These are phyloP conservation scores for Lasiodiplodia sp. DNA, from an alignment of 2,329 filamentous ascomycete genomes.

Conservation along the genomic window DNA sequence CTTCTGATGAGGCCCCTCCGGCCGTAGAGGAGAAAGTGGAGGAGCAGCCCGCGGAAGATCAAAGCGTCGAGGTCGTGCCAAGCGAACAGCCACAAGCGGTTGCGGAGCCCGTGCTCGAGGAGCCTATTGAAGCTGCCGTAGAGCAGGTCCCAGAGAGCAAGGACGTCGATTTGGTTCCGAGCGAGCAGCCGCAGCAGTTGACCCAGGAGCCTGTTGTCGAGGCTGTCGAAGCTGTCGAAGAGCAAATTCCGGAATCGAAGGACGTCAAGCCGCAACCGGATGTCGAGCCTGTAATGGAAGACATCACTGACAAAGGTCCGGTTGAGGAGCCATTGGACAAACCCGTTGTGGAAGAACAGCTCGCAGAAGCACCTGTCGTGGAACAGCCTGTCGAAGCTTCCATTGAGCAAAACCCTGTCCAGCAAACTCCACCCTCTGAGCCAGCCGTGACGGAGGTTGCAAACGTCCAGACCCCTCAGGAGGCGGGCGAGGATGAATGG, in stretches of 20 bases:
- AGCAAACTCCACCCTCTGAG: neutral
- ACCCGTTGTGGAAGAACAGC: neutral
- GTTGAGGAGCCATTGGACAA: neutral
- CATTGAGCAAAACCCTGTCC: neutral
- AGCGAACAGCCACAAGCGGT: neutral
- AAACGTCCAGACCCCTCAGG: conserved; percentile 23
- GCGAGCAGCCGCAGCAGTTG: neutral
- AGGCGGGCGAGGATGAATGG: conserved; percentile 28
- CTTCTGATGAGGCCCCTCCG: conserved; percentile 2
- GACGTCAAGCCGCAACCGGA: neutral
- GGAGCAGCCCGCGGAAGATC: neutral
- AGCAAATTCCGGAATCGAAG: neutral
- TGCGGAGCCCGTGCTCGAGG: neutral
- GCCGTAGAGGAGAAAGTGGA: neutral
- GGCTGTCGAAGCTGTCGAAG: neutral
- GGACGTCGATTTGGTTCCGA: neutral
- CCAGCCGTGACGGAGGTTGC: neutral
- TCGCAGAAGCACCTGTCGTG: neutral
- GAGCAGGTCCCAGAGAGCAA: neutral
- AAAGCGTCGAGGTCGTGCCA: neutral
- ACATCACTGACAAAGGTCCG: neutral
- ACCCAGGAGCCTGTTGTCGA: neutral
- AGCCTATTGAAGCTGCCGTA: neutral
- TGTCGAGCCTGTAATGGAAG: neutral
- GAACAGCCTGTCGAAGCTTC: neutral